Conservation (phyloP, 1,139 yeast species). For the Pichiaceae sp. region DNA sequence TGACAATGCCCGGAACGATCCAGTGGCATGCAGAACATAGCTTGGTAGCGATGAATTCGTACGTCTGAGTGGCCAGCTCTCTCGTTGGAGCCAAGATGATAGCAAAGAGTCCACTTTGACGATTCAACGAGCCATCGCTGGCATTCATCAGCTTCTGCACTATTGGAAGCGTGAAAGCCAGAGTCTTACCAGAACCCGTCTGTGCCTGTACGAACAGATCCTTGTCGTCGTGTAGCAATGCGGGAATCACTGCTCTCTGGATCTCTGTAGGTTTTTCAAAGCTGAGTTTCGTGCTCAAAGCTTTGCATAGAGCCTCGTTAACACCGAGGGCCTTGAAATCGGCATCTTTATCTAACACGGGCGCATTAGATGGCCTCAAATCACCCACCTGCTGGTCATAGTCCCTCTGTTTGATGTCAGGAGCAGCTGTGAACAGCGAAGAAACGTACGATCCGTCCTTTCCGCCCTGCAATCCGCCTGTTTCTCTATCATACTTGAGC, state of each 20-base stretch:
- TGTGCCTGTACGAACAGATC: slow-evolving; percentile 89
- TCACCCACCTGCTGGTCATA: slow-evolving; percentile 25
- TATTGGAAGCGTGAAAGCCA: slow-evolving; percentile 82
- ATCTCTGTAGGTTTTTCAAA: slow-evolving; percentile 75
- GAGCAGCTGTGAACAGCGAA: slow-evolving; percentile 75
- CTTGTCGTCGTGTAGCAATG: slow-evolving; percentile 40
- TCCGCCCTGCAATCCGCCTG: slow-evolving; percentile 78
- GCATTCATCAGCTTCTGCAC: slow-evolving; percentile 57
- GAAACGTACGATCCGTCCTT: slow-evolving; percentile 69
- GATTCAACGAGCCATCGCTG: slow-evolving; percentile 32
- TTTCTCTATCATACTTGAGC: slow-evolving; percentile 28
- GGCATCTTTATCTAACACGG: slow-evolving; percentile 51
- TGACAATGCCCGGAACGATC: slow-evolving; percentile 85
- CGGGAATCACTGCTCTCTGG: slow-evolving; percentile 78
- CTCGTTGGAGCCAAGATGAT: slow-evolving; percentile 86
- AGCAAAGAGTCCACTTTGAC: slow-evolving; percentile 86
- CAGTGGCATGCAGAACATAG: slow-evolving; percentile 67
- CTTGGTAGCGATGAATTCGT: slow-evolving; percentile 59
- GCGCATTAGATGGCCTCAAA: slow-evolving; percentile 77
- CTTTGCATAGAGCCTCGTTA: slow-evolving; percentile 41
- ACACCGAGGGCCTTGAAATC: slow-evolving; percentile 65
- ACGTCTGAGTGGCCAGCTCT: slow-evolving; percentile 89
- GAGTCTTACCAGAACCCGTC: slow-evolving; percentile 93
- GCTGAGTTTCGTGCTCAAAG: slow-evolving; percentile 49
- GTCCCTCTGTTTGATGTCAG: slow-evolving; percentile 29